Evolutionary conservation across 2,329 filamentous ascomycete species (phyloP), one percentile per base, ranked within the genome.

Genomic region (Cercospora nicotianae): DNA sequence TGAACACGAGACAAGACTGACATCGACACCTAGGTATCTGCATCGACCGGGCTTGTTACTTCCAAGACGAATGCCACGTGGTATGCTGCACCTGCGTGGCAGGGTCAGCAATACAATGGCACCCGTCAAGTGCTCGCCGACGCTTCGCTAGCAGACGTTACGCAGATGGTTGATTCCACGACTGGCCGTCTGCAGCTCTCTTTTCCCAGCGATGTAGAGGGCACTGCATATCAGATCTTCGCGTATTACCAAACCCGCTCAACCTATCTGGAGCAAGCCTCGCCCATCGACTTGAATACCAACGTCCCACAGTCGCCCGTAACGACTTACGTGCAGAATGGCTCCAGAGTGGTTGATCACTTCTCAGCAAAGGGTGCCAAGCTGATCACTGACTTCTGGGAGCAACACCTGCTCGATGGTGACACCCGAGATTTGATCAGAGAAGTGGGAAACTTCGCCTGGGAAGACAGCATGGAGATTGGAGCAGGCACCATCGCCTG

Each of bases 391-490:
- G 71, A 76, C 48, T 80, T 78, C 65, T 78, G 77, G 75, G 76
- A 80, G 28, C 30, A 76, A 36, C 69, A 77, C 30, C 62, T 79
- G 6, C 68, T 79, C 8, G 67, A 67, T 18, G 74, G 76, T 30
- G 67, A 68, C 30, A 71, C 69, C 3, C 61, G 60, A 13, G 68
- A 74, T 13, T 60, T 75, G 9, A 58, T 76, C 10, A 66, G 68
- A 20, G 70, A 71, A 39, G 75, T 79, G 13, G 78, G 76, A 9
- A 75, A 77, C 33, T 78, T 78, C 36, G 76, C 72, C 2, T 79
- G 78, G 77, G 78, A 79, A 71, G 78, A 79, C 63, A 75, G 72
- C 58, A 73, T 75, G 67, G 77, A 79, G 53, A 74, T 78, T 18
- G 70, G 72, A 3, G 73, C 74, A 13, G 68, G 72, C 3, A 65